Evolutionary conservation across 2,329 filamentous ascomycete species (phyloP).

Genomic region (Rasamsonia emersonii): DNA sequence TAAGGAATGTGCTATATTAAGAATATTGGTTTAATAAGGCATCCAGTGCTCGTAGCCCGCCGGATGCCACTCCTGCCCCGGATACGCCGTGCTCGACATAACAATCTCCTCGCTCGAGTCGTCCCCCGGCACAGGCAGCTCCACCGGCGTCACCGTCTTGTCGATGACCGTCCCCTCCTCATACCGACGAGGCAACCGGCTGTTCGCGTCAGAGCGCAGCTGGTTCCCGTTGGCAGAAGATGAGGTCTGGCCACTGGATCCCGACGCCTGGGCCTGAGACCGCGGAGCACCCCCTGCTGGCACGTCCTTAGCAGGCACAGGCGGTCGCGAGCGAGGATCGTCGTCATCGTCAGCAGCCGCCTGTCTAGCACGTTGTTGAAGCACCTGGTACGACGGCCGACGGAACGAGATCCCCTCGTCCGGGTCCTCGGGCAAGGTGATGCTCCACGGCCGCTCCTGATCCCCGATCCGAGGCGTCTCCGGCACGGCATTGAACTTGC

Average conservation of each 20-base stretch:
- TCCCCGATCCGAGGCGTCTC: slow-evolving; percentile 24
- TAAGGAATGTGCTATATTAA: neutral
- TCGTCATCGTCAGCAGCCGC: slow-evolving; percentile 3
- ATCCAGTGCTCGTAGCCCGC: slow-evolving; percentile 10
- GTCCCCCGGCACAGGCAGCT: slow-evolving; percentile 26
- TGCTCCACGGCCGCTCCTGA: slow-evolving; percentile 29
- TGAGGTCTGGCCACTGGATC: too few relatives aligned
- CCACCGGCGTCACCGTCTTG: slow-evolving; percentile 19
- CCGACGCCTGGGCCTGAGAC: too few relatives aligned
- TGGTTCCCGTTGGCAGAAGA: too few relatives aligned
- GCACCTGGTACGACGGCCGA: slow-evolving; percentile 5
- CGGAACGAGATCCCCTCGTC: slow-evolving; percentile 11
- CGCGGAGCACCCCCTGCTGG: too few relatives aligned
- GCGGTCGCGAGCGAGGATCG: too few relatives aligned
- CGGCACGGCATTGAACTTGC: slow-evolving; percentile 25
- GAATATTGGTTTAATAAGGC: slow-evolving; percentile 7
- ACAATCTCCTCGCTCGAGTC: slow-evolving; percentile 37
- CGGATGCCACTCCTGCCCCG: slow-evolving; percentile 40
- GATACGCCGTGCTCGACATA: slow-evolving; percentile 42
- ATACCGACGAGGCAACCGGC: slow-evolving; percentile 11
- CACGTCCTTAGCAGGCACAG: too few relatives aligned
- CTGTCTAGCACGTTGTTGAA: slow-evolving; percentile 7
- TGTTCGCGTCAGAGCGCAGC: too few relatives aligned
- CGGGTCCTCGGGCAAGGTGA: slow-evolving; percentile 22
- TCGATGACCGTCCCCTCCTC: slow-evolving; percentile 16